A percentile compares a stretch with the other conserved stretches of the same genome.
phyloP scores from a whole-genome alignment of 2,329 filamentous ascomycete genomes.

The Colletotrichum aenigma region DNA sequence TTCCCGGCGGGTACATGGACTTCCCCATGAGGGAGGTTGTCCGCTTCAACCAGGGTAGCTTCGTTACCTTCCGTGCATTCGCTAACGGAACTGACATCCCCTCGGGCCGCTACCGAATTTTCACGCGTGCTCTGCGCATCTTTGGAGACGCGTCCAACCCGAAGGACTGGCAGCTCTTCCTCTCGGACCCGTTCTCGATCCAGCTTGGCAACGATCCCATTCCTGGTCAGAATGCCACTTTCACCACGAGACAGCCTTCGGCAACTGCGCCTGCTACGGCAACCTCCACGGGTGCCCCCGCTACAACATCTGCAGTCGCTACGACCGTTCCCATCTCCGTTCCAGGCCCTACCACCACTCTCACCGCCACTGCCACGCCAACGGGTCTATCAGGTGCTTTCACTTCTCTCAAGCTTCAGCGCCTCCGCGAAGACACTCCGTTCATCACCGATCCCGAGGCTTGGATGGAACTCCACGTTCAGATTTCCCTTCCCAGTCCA shows the following conservation, averaged over 20 bases:
- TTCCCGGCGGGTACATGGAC: not conserved
- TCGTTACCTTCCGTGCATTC: slow-evolving; percentile 16
- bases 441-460: not conserved
- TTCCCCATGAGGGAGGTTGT: slow-evolving; percentile 10
- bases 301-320: not conserved
- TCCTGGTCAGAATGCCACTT: not conserved
- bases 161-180: slow-evolving; percentile 50
- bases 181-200: slow-evolving; percentile 32
- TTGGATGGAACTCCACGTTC: slow-evolving; percentile 18
- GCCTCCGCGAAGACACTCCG: not conserved
- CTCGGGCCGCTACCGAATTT: slow-evolving; percentile 22
- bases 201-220: slow-evolving; percentile 19
- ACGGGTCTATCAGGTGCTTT: slow-evolving; percentile 11
- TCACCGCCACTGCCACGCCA: slow-evolving; percentile 4
- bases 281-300: not conserved
- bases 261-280: not conserved
- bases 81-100: slow-evolving; percentile 19
- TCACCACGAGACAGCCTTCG: not conserved
- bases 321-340: not conserved
- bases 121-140: slow-evolving; percentile 52
- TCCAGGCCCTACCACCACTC: slow-evolving; percentile 13
- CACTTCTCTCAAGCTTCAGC: slow-evolving; percentile 6
- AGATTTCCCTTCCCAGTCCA: not conserved
- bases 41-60: slow-evolving; percentile 15
- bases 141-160: slow-evolving; percentile 49